A percentile compares a stretch with the other conserved stretches of the same genome.
Evolutionary conservation across 106 monocot genomes (phyloP).

Genomic region (Dendrobium huoshanense): DNA sequence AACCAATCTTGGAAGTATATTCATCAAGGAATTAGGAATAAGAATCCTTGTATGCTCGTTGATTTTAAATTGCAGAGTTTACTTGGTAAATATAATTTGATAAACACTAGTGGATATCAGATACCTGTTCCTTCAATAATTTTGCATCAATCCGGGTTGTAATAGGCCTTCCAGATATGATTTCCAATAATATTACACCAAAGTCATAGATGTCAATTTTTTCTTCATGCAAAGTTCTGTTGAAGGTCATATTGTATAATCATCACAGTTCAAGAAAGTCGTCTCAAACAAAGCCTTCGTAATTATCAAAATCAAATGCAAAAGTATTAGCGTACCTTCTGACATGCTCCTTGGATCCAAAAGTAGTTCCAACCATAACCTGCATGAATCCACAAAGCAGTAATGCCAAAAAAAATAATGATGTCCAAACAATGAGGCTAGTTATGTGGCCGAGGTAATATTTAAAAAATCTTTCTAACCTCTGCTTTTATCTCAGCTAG

Average conservation of each 20-base stretch:
- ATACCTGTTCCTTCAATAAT: conserved; percentile 59
- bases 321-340: conserved; percentile 31
- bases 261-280: neutral
- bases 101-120: neutral
- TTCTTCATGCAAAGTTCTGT: conserved; percentile 48
- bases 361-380: conserved; percentile 34
- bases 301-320: neutral
- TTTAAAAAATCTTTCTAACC: conserved; percentile 21
- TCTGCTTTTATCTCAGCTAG: conserved; percentile 47
- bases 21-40: neutral
- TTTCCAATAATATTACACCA: conserved; percentile 85
- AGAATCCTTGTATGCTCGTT: neutral
- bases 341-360: conserved; percentile 31
- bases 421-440: neutral
- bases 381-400: conserved; percentile 19
- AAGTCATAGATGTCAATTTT: conserved; percentile 93
- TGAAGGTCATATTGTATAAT: conserved; percentile 3
- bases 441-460: neutral
- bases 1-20: too few relatives aligned
- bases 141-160: conserved; percentile 36
- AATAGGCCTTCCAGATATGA: conserved; percentile 63
- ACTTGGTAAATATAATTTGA: neutral
- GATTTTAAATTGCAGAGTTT: conserved; percentile 1
- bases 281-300: too few relatives aligned
- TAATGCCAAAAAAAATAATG: neutral